Evolutionary conservation across 768 basidiomycete species (phyloP), one percentile per base, ranked within the genome.

Genomic region (Termitomyces sp.): DNA sequence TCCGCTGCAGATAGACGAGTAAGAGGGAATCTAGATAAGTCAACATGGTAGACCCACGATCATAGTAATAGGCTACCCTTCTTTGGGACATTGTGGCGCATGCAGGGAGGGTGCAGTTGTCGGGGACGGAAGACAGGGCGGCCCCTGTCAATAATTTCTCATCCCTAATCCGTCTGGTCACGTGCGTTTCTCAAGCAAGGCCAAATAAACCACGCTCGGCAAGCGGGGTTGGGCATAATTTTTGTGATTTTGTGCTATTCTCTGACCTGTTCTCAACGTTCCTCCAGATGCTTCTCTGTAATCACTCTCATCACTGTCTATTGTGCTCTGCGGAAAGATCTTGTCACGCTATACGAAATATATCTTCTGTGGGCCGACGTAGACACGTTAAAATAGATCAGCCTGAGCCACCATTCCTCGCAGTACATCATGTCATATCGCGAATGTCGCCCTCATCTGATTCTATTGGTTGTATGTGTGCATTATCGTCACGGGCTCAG

Each of bases 31-130:
- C 29, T 40, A 32, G 11, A 57, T 40, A 37, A 14, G 8, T 29
- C 29, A 0, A 43, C 5, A 7, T 32, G 31, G 14, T 4, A 5
- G 52, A 52, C 42, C 45, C 65, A 90, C 90, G 72, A 64, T 93
- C 91, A 63, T 91, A 92, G 73, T 86, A 93, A 68, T 94, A 93
- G 7, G 89, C 80, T 8, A 94, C 91, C 62, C 89, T 84, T 66
- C 84, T 79, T 68, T 85, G 86, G 7, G 87, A 86, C 89, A 90
- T 89, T 60, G 63, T 60, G 64, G 62, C 58, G 60, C 47, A 63
- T 53, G 42, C 29, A 59, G 43, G 43, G 46, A 51, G 37, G 56
- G 56, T 31, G 14, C 32, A 40, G 53, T 34, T 20, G 53, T 56
- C 51, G 46, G 59, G 52, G 54, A 55, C 40, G 53, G 53, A 55